Evolutionary conservation across 768 basidiomycete species (phyloP), one percentile per base, ranked within the genome.

Genomic region (Boletus edulis): DNA sequence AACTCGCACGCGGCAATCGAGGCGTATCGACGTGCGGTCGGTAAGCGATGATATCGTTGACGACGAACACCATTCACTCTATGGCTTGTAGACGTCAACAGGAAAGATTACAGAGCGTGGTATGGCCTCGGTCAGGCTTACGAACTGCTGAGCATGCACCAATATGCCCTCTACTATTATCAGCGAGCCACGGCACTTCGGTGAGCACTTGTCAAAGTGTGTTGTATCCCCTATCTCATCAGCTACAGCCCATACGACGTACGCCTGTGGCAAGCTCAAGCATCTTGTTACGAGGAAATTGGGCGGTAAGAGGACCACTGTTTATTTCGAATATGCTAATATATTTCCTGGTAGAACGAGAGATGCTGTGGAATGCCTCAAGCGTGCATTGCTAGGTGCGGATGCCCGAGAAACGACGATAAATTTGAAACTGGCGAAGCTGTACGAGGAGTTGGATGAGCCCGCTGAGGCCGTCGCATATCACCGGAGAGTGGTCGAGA

Each of bases 1-100:
- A 98, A 99, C 71, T 94, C 94, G 5, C 95, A 98, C 77, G 97
- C 97, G 3, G 96, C 97, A 15, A 97, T 98, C 52, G 97, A 98
- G 73, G 91, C 94, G 11, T 99, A 98, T 72, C 84, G 97, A 51
- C 83, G 94, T 67, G 97, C 97, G 49, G 86, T 98, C 56, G 94
- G 95, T 94, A 72, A 52, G 87, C 73, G n/a, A 31, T 43, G 20
- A 17, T 18, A 20, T 29, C n/a, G 2, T 39, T 20, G 10, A 35
- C 10, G 10, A 12, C 8, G 29, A 46, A 17, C n/a, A 29, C 22
- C 37, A 14, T 14, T 37, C n/a, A 38, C n/a, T 24, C 24, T 7
- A 15, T 17, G 8, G 8, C n/a, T 39, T 55, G 49, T 56, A 98
- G 96, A 98, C 65, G 87, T 97, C 60, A 96, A 96, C 65, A 82